Base-by-base conservation (phyloP, 768 basidiomycete species). In the Suillus ampliporus region DNA sequence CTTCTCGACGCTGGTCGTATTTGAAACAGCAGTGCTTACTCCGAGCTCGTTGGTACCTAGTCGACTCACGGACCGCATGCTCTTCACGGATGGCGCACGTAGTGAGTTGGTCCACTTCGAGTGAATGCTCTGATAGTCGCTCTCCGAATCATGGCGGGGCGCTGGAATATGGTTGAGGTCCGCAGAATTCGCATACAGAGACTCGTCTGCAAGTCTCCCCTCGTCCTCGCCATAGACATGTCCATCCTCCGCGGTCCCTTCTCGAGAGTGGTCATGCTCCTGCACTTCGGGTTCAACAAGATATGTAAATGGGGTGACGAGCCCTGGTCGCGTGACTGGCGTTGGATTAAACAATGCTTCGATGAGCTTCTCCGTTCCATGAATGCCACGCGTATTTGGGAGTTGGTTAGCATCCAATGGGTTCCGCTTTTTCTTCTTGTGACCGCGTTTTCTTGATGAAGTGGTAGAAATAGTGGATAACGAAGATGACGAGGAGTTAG, bases 341-440 rank as follows among this genome's bases (percentile, higher is more conserved):
- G 81, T 80, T 2, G 92, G 91, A 67, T 94, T 94, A 72, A 94
- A 94, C 28, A 94, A 72, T 6, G 89, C 86, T 60, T 94, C 92
- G 69, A 93, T 92, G 46, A 94, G 80, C 41, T 80, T 80, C 71
- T 91, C 90, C 0, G 91, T 92, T 15, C 86, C 85, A 57, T 84
- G 83, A 2, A 87, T 82, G 1, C 89, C 87, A 64, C 83, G 81
- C 4, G 84, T 83, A 19, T 76, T 70, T 2, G 86, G 86, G 8
- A 90, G 79, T 28, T 69, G 69, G 61, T 75, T 66, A 11, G 74
- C 60, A 46, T 80, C 74, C 23, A 78, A 70, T 3, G 68, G 73
- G 8, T 71, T 62, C 31, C 71, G 64, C 38, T 69, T 71, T 35
- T 52, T 61, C 26, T 64, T 73, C 61, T 70, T 73, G 28, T 31